Evolutionary conservation across 2,329 filamentous ascomycete genomes (phyloP), one percentile per base, ranked within the genome.

Genomic region (Falciphora oryzae): DNA sequence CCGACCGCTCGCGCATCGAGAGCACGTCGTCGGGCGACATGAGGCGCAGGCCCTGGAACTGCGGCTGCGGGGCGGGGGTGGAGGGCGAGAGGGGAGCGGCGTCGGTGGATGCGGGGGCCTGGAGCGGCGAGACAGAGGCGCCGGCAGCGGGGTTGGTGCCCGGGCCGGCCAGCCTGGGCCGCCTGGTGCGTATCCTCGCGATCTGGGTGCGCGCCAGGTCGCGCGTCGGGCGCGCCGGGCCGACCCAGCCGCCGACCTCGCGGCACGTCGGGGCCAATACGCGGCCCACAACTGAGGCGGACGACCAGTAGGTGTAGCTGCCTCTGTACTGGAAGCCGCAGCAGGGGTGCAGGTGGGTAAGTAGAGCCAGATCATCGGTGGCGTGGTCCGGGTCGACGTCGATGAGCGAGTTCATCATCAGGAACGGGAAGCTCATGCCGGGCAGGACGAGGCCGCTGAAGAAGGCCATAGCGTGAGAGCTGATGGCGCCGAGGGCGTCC

Each of bases 391-490:
- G 86, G 70, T 92, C 89, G 69, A 90, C 85, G 73, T 92, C 90
- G 68, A 92, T 87, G 58, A 93, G 80, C 4, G 89, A 85, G 72
- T 92, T 92, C 88, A 93, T 92, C 59, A 91, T 86, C 53, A 92
- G 82, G 76, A 90, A 93, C 3, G 89, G 88, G 59, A 91, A 85
- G 0, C 86, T 82, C 74, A 84, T 81, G 14, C 90, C 90, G 11
- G 90, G 90, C 4, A 93, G 76, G 50, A 92, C 83, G 18, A 92
- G 81, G 4, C 89, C 89, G 53, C 87, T 90, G 71, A 92, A 92
- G 77, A 90, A 93, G 8, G 90, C 89, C 84, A 91, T 88, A 22
- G 89, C 84, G 71, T 91, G 88, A 27, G 89, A 89, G 70, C 87
- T 87, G 71, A 88, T 77, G 57, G 81, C 77, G 67, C 90, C 80